Evolutionary conservation across 2,329 filamentous ascomycete species (phyloP).

Genomic region (Talaromyces sp.): DNA sequence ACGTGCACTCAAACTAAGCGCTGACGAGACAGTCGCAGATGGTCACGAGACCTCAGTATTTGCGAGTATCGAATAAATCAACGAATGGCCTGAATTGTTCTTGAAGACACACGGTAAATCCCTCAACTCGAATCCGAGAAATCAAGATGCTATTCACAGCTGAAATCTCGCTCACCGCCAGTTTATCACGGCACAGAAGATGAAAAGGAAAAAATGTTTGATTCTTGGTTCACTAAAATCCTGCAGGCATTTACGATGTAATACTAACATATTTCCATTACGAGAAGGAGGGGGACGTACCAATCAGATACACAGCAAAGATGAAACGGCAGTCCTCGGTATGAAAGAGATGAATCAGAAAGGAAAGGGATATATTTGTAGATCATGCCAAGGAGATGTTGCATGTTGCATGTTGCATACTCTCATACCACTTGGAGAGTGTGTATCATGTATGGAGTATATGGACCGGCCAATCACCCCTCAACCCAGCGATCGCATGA

Average conservation of each 20-base stretch:
- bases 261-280: background rate
- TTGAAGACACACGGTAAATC: too few relatives aligned
- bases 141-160: background rate
- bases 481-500: background rate
- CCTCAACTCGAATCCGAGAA: background rate
- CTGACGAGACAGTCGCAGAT: background rate
- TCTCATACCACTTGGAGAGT: background rate
- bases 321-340: background rate
- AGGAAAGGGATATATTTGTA: background rate
- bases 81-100: background rate
- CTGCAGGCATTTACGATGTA: background rate
- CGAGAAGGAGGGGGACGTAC: background rate
- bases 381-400: background rate
- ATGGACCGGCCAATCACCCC: conserved; percentile 2
- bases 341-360: background rate
- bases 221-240: conserved; percentile 1
- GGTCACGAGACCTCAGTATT: background rate
- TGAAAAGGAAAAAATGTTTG: background rate
- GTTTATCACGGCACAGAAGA: background rate
- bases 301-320: background rate
- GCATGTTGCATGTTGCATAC: background rate
- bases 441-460: background rate
- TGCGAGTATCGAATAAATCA: too few relatives aligned
- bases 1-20: background rate
- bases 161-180: background rate